Evolutionary conservation across 495 filamentous ascomycete species (phyloP).

Genomic region (Penicillium angulare): DNA sequence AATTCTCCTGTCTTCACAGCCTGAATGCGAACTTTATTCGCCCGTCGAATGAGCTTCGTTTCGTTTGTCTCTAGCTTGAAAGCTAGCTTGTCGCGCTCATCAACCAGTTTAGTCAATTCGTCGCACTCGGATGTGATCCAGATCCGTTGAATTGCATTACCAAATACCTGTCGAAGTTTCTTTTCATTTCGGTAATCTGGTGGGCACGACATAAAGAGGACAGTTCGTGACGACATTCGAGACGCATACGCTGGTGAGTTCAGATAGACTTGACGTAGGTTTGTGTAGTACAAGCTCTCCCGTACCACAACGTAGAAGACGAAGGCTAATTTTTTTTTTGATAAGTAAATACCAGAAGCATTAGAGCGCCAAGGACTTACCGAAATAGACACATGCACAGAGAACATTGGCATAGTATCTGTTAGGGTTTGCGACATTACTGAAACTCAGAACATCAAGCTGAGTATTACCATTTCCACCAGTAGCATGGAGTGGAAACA

Average conservation of each 20-base stretch:
- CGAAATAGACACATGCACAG: constrained; percentile 53
- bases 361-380: constrained; percentile 33
- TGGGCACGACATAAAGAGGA: constrained; percentile 68
- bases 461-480: constrained; percentile 58
- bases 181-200: constrained; percentile 55
- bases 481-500: constrained; percentile 78
- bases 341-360: constrained; percentile 3
- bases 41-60: constrained; percentile 59
- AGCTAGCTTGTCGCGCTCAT: constrained; percentile 57
- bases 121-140: constrained; percentile 63
- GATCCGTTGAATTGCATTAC: constrained; percentile 55
- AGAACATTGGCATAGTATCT: constrained; percentile 63
- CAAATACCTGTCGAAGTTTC: constrained; percentile 58
- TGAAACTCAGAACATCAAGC: constrained; percentile 64
- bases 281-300: constrained; percentile 68
- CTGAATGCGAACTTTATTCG: constrained; percentile 54
- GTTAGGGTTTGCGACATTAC: constrained; percentile 55
- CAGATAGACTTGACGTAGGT: constrained; percentile 67
- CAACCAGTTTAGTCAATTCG: constrained; percentile 54
- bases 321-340: constrained; percentile 49
- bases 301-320: constrained; percentile 64
- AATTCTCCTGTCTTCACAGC: constrained; percentile 30
- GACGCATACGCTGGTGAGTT: constrained; percentile 65
- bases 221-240: constrained; percentile 65
- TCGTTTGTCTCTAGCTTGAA: constrained; percentile 65